phyloP scores from a whole-genome alignment of 805 yeast genomes.

The Candida rishiriensis region DNA sequence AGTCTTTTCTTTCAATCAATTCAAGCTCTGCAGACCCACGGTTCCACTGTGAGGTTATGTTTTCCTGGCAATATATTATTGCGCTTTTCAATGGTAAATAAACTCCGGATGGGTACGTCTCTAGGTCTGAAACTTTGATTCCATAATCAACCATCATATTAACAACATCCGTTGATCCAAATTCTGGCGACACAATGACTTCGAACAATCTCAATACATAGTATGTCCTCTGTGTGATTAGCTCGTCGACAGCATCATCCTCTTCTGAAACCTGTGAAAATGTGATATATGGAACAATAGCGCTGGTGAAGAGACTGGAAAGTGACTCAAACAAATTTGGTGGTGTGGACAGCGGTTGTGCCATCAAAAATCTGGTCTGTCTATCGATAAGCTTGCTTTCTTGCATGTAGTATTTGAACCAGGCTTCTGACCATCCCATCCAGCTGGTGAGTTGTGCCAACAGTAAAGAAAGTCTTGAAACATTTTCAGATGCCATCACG shows the following conservation, averaged over 20 bases:
- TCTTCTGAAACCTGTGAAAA: slow-evolving; percentile 68
- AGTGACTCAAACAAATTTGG: slow-evolving; percentile 58
- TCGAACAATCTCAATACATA: slow-evolving; percentile 59
- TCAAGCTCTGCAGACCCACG: slow-evolving; percentile 37
- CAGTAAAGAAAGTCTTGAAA: slow-evolving; percentile 44
- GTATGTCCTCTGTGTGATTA: slow-evolving; percentile 63
- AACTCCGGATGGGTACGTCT: slow-evolving; percentile 72
- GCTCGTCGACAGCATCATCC: slow-evolving; percentile 49
- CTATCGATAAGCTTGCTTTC: slow-evolving; percentile 33
- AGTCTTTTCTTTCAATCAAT: slow-evolving; percentile 65
- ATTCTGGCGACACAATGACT: slow-evolving; percentile 49
- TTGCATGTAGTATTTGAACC: slow-evolving; percentile 55
- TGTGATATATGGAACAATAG: slow-evolving; percentile 52
- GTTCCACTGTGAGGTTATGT: slow-evolving; percentile 46
- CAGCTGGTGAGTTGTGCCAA: slow-evolving; percentile 58
- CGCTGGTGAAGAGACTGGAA: slow-evolving; percentile 42
- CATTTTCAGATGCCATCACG: slow-evolving; percentile 34
- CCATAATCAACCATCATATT: slow-evolving; percentile 57
- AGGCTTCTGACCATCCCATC: slow-evolving; percentile 70
- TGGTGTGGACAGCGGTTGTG: slow-evolving; percentile 49
- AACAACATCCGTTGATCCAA: slow-evolving; percentile 49
- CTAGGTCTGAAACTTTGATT: slow-evolving; percentile 47
- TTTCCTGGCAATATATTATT: slow-evolving; percentile 48
- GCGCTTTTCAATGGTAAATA: slow-evolving; percentile 62
- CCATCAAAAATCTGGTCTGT: slow-evolving; percentile 34